Percentiles rank a stretch among this genome's conserved stretches.
Evolutionary conservation across 78 protist species (phyloP).

Genomic region (Guillardia theta): DNA sequence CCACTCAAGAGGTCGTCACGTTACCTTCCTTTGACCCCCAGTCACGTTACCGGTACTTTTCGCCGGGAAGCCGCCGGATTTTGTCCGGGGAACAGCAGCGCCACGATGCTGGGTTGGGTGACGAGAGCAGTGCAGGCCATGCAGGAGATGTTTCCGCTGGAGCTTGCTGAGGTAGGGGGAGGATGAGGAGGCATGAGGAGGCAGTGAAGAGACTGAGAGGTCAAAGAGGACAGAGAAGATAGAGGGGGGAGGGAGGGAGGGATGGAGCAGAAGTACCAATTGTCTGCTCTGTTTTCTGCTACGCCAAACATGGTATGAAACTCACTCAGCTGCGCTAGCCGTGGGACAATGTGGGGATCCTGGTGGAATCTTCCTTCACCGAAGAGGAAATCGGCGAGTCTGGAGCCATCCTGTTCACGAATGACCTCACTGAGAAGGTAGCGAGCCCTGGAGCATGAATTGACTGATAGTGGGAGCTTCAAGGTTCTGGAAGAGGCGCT

Average conservation of each 20-base stretch:
- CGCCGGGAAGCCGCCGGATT: too few species aligned
- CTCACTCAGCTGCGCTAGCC: neutral
- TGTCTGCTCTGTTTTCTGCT: too few species aligned
- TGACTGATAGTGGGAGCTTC: neutral
- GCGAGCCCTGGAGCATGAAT: neutral
- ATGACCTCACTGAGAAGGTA: conserved; percentile 70
- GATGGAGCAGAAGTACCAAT: too few species aligned
- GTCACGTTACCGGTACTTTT: too few species aligned
- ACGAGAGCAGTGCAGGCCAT: neutral
- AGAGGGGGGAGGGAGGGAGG: too few species aligned
- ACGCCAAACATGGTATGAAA: neutral
- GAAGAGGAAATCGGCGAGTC: neutral
- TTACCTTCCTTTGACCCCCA: too few species aligned
- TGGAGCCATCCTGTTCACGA: conserved; percentile 52
- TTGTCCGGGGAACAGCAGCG: too few species aligned
- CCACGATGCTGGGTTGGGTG: neutral
- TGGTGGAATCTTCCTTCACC: conserved; percentile 53
- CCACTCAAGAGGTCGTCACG: too few species aligned
- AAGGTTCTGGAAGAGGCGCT: conserved; percentile 59
- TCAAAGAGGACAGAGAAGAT: too few species aligned
- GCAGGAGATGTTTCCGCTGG: conserved; percentile 38
- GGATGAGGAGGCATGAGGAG: neutral
- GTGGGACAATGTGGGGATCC: conserved; percentile 81
- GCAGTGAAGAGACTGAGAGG: neutral
- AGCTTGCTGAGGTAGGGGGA: conserved; percentile 20